Conservation (phyloP, 1,284 basidiomycete genomes). For the Sanghuangporus baumii region DNA sequence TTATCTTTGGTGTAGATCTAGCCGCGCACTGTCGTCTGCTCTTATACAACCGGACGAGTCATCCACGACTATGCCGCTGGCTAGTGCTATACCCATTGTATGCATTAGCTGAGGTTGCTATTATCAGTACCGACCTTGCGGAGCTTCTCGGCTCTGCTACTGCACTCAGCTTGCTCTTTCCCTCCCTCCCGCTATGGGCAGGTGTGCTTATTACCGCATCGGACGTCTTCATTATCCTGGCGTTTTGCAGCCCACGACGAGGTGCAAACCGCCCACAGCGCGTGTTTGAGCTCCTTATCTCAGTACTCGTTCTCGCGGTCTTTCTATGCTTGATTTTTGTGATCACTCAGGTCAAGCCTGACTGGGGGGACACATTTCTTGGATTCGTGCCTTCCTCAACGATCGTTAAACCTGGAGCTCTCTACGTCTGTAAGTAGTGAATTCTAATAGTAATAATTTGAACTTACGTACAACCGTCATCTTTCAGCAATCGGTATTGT, state of each 20-base stretch:
- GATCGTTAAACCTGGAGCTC: constrained; percentile 55
- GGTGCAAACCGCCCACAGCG: constrained; percentile 42
- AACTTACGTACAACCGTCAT: constrained; percentile 15
- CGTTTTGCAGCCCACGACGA: constrained; percentile 50
- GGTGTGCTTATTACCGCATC: constrained; percentile 79
- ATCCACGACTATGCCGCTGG: constrained; percentile 58
- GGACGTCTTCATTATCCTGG: constrained; percentile 78
- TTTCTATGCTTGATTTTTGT: constrained; percentile 80
- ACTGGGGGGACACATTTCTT: constrained; percentile 78
- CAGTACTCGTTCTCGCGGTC: constrained; percentile 60
- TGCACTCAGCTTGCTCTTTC: constrained; percentile 78
- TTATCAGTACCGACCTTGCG: constrained; percentile 74
- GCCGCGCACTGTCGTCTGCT: constrained; percentile 70
- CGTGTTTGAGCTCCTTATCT: constrained; percentile 71
- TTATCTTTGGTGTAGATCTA: constrained; percentile 42
- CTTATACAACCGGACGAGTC: constrained; percentile 58
- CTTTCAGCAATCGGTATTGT: constrained; percentile 70
- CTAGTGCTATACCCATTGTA: constrained; percentile 69
- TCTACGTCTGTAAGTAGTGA: constrained; percentile 70
- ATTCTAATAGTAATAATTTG: background rate
- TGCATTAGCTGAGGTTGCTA: constrained; percentile 68
- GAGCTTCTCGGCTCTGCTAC: constrained; percentile 79
- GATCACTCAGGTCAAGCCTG: constrained; percentile 66
- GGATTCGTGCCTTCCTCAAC: constrained; percentile 79
- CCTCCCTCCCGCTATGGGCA: constrained; percentile 71